Percentiles rank a stretch among this genome's conserved stretches.
Conservation (phyloP, 768 basidiomycete species). For the Termitomyces sp. region DNA sequence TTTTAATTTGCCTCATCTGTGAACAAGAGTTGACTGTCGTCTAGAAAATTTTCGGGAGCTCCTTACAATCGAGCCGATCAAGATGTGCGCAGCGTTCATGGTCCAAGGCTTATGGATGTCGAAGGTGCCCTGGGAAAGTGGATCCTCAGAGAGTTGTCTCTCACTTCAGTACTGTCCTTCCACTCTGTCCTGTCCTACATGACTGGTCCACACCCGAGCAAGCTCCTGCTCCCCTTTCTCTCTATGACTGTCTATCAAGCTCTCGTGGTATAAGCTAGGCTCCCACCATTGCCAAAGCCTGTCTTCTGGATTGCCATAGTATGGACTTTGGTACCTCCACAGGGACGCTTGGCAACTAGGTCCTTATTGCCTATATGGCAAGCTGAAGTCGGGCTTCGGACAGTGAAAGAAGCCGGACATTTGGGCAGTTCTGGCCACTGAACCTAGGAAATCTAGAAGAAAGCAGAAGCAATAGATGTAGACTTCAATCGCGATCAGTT, state of each 20-base stretch:
- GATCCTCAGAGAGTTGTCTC: slow-evolving; percentile 16
- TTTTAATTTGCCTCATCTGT: not conserved
- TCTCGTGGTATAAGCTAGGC: slow-evolving; percentile 11
- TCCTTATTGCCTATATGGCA: slow-evolving; percentile 22
- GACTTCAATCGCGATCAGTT: not conserved
- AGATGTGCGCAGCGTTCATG: slow-evolving; percentile 21
- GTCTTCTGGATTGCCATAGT: slow-evolving; percentile 18
- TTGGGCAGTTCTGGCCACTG: not conserved
- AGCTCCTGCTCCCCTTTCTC: not conserved
- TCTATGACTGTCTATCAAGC: not conserved
- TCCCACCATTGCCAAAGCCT: slow-evolving; percentile 22
- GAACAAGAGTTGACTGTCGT: not conserved
- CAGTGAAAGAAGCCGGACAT: not conserved
- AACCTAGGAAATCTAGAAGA: not conserved
- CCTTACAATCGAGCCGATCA: slow-evolving; percentile 18
- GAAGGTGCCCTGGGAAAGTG: slow-evolving; percentile 16
- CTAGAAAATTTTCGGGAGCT: slow-evolving; percentile 17
- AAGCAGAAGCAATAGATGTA: not conserved
- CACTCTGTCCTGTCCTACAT: slow-evolving; percentile 17
- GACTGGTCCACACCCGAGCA: slow-evolving; percentile 19
- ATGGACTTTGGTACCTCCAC: slow-evolving; percentile 20
- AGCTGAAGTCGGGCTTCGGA: slow-evolving; percentile 5
- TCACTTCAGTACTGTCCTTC: slow-evolving; percentile 16
- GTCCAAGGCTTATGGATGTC: slow-evolving; percentile 19
- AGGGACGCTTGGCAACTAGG: slow-evolving; percentile 26